A percentile compares a stretch with the other conserved stretches of the same genome.
These are phyloP conservation scores for Cyanidioschyzon merolae DNA, from an alignment of 23 red algal genomes.

Conservation along the genomic window DNA sequence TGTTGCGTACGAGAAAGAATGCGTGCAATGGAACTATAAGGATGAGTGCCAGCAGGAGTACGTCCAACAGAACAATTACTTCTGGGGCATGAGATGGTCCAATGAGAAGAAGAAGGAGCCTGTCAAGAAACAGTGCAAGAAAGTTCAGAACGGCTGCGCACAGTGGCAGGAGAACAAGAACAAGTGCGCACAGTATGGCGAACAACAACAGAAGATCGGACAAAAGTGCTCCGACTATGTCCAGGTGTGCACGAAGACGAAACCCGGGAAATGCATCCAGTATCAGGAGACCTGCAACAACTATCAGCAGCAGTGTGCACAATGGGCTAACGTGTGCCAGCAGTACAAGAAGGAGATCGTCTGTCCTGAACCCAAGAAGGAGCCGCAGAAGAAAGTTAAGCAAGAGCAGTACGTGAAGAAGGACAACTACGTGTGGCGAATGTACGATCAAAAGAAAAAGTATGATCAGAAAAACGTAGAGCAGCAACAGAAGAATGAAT, in stretches of 20 bases:
- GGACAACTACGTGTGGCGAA: neutral
- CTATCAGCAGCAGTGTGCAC: neutral
- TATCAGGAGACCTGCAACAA: neutral
- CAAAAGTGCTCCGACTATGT: neutral
- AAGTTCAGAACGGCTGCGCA: slow-evolving; percentile 11
- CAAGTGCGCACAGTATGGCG: slow-evolving; percentile 8
- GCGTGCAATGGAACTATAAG: neutral
- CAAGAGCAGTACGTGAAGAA: neutral
- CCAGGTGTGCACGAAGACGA: neutral
- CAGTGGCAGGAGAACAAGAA: slow-evolving; percentile 18
- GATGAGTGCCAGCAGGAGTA: slow-evolving; percentile 14
- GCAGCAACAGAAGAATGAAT: neutral
- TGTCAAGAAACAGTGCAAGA: neutral
- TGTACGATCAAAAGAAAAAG: neutral
- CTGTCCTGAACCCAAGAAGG: neutral
- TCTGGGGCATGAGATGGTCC: neutral
- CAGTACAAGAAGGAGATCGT: slow-evolving; percentile 2
- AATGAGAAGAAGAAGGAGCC: slow-evolving; percentile 2
- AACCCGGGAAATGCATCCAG: slow-evolving; percentile 11
- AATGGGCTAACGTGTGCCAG: neutral
- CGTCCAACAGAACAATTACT: neutral
- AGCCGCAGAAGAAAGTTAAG: neutral
- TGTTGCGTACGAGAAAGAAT: neutral
- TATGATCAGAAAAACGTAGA: neutral
- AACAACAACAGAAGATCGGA: slow-evolving; percentile 12